Evolutionary conservation across 2,329 filamentous ascomycete genomes (phyloP), one percentile per base, ranked within the genome.

Genomic region (Talaromyces sp.): DNA sequence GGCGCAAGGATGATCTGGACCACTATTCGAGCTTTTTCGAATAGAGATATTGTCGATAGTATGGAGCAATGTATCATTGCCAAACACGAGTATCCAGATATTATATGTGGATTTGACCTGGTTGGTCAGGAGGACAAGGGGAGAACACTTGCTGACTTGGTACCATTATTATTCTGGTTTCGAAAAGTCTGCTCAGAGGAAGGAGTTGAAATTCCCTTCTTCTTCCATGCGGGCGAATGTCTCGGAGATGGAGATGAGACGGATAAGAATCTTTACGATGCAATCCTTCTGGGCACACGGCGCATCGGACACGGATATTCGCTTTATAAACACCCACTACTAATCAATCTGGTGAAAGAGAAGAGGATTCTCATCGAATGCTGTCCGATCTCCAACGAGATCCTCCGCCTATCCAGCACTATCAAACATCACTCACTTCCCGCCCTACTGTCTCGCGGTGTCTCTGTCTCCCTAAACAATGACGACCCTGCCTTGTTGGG

Each of bases 151-250:
- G 82, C 84, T 33, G 90, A 95, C 67, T 79, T 96, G 3, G 83
- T 93, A 0, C 92, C 93, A 0, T 86, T 96, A 70, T 80, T 98
- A 0, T 93, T 97, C 76, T 97, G 92, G 92, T 97, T 98, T 82
- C 88, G 88, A 67, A 93, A 93, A 75, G 86, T 89, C 69, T 97
- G 92, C 73, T 84, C 86, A 0, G 83, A 90, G 71, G 88, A 92
- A 70, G 86, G 84, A 2, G 84, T 97, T 40, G 86, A 92, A 57
- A 87, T 99, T 9, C 93, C 93, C 0, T 96, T 97, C 80, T 96
- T 96, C 81, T 96, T 98, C 80, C 93, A 97, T 74, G 93, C 93
- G 0, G 93, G 93, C 67, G 93, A 97, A 77, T 91, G 87, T 37
- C 85, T 96, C 0, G 92, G 91, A 16, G 87, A 90, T 64, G 92